Evolutionary conservation across 2,329 filamentous ascomycete species (phyloP).

Genomic region (Fusarium burgessii): DNA sequence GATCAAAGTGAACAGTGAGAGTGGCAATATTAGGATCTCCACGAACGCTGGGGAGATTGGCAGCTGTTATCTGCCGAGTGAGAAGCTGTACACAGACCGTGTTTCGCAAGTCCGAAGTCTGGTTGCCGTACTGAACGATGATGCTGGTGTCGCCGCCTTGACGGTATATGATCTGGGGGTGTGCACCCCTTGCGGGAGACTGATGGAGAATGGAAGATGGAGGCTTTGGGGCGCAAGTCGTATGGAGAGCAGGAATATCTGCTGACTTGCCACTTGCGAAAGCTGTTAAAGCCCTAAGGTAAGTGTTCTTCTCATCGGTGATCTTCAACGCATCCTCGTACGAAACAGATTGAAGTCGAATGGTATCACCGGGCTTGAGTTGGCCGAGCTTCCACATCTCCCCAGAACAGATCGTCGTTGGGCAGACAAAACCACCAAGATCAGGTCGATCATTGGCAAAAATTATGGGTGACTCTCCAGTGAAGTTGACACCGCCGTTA

Average conservation of each 20-base stretch:
- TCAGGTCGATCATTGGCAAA: constrained; percentile 51
- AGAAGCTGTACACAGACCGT: not conserved
- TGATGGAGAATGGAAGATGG: not conserved
- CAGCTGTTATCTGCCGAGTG: not conserved
- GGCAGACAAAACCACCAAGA: constrained; percentile 50
- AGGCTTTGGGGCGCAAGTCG: too few species aligned
- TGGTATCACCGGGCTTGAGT: constrained; percentile 48
- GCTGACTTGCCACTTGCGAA: not conserved
- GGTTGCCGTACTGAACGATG: not conserved
- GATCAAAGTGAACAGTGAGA: not conserved
- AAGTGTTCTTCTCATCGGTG: not conserved
- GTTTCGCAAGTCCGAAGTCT: constrained; percentile 1
- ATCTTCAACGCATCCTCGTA: not conserved
- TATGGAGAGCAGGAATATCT: not conserved
- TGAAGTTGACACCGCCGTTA: constrained; percentile 49
- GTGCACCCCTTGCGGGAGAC: not conserved
- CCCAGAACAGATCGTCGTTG: constrained; percentile 47
- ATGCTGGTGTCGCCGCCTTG: constrained; percentile 1
- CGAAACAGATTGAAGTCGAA: constrained; percentile 28
- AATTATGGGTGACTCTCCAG: constrained; percentile 52
- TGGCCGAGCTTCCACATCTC: constrained; percentile 55
- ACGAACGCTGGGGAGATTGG: not conserved
- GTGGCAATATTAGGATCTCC: constrained; percentile 1
- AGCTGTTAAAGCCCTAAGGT: not conserved
- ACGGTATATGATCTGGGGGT: not conserved